Base-by-base conservation (phyloP, 352 stramenopile genomes). In the Globisporangium nunn region DNA sequence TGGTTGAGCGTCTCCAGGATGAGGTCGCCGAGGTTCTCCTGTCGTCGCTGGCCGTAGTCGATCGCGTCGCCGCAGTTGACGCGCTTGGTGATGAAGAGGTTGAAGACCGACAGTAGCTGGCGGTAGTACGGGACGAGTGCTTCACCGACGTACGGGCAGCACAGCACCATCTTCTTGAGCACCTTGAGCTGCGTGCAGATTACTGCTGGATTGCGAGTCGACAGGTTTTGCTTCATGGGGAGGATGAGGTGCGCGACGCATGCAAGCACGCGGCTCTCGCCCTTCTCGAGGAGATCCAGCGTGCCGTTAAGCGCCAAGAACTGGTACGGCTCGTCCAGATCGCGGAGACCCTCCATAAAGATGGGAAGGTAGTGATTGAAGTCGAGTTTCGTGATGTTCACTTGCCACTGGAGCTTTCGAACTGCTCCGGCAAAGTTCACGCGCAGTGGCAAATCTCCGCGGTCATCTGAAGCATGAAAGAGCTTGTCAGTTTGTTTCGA, bases 31-130 rank as follows among this genome's bases (percentile, higher is more conserved):
- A 97, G 62, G 53, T 96, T 91, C 49, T 94, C 82, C 35, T 92
- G 80, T 31, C 88, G 82, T 35, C 87, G 80, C 63, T 98, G 92
- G 1, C 67, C 84, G 54, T 96, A 98, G 70, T 98, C 89, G 59
- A 98, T 97, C n/a, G 64, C 68, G 63, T 98, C 92, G 17, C 92
- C 92, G 46, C 87, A 93, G 69, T 97, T 98, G n/a, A 88, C 72
- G 71, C 91, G 73, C 68, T 97, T 93, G 37, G 80, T 78, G 67
- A 93, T 87, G 52, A 97, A 97, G 15, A 97, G 58, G 52, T 96
- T 97, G 64, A 98, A 96, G 11, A 97, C 72, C n/a, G 81, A 83
- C 17, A 98, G 71, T 46, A 98, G 67, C 59, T 97, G 87, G 6
- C 90, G 85, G 59, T 97, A 97, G 72, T 97, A 97, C 5, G 88